phyloP scores from a whole-genome alignment of 371 early-diverging fungal genomes.

The Mycotypha africana region DNA sequence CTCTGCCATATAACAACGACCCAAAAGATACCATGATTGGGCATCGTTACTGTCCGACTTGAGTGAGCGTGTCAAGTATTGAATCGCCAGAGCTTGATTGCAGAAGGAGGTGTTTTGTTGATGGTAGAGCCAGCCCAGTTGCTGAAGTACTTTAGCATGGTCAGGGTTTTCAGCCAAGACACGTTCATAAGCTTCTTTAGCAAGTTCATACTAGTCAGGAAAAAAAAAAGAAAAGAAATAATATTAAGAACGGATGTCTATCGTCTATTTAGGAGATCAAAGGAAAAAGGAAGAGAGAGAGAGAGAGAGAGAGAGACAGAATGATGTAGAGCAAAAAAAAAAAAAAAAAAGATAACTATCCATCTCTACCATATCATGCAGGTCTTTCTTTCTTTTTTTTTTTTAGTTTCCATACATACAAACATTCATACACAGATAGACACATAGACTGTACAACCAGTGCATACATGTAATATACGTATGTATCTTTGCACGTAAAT shows the following conservation, averaged over 20 bases:
- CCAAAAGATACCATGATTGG: conserved; percentile 90
- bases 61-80: conserved; percentile 70
- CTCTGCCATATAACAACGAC: conserved; percentile 93
- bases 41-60: conserved; percentile 82
- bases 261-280: no score
- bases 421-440: no score
- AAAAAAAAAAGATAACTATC: no score
- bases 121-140: conserved; percentile 92
- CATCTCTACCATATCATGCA: background rate
- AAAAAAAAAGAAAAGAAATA: background rate
- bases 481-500: no score
- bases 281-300: no score
- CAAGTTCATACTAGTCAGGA: conserved; percentile 51
- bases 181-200: conserved; percentile 89
- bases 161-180: conserved; percentile 82
- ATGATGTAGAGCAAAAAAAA: no score
- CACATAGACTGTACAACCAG: no score
- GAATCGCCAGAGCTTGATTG: conserved; percentile 79
- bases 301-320: no score
- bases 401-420: no score
- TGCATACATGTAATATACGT: no score
- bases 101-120: conserved; percentile 68
- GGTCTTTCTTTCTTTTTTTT: background rate
- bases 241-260: background rate
- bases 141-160: conserved; percentile 91